A percentile compares a stretch with the other conserved stretches of the same genome.
phyloP scores from a whole-genome alignment of 129 eudicot species.

The Artemisia tridentata region DNA sequence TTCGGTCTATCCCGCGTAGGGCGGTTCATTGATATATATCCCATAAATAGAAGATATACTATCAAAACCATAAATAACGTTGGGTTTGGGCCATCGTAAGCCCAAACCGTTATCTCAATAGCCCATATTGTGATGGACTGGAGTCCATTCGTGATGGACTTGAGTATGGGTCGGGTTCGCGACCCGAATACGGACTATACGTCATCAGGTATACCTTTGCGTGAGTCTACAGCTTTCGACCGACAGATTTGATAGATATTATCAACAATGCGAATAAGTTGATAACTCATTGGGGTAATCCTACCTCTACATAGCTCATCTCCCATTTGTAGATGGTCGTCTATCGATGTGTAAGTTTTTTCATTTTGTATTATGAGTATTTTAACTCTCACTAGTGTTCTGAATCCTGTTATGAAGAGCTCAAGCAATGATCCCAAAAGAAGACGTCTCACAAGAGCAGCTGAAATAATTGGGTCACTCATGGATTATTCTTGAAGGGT shows the following conservation, averaged over 20 bases:
- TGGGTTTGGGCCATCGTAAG: no score
- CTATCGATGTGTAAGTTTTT: not conserved
- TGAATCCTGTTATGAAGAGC: not conserved
- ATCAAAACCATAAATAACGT: no score
- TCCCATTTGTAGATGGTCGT: not conserved
- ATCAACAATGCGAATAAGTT: not conserved
- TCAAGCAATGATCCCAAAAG: rapidly evolving
- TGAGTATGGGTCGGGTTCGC: no score
- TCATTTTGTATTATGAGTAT: not conserved
- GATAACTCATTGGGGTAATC: not conserved
- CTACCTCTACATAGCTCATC: not conserved
- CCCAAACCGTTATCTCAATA: no score
- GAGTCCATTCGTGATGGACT: no score
- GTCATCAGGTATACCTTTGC: not conserved
- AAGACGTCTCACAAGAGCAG: rapidly evolving
- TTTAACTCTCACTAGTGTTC: not conserved
- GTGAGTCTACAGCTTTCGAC: not conserved
- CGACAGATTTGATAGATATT: not conserved
- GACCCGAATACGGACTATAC: no score
- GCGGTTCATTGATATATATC: no score
- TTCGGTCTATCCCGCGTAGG: no score
- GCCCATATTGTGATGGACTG: no score
- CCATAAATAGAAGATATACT: no score
- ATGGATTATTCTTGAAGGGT: no score
- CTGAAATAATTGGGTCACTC: no score